These are phyloP conservation scores for Barbarea vulgaris DNA, from an alignment of 345 rosid genomes.

Conservation along the genomic window DNA sequence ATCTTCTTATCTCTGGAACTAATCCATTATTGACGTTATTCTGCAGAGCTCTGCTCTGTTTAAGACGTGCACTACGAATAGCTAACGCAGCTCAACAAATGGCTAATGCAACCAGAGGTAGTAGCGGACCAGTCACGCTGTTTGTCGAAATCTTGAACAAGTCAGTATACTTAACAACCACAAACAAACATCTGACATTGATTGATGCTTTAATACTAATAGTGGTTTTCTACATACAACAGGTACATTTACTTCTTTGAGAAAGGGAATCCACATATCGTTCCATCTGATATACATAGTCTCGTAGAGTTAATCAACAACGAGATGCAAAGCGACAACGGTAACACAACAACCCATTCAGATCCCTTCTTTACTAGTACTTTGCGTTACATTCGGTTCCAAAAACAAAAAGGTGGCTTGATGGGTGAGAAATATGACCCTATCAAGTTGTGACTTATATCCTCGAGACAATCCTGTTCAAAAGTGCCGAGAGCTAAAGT, in stretches of 20 bases:
- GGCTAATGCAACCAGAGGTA: conserved; percentile 72
- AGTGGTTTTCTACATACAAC: neutral
- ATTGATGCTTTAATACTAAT: neutral
- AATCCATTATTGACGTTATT: neutral
- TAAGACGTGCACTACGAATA: conserved; percentile 82
- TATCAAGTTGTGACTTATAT: conserved; percentile 49
- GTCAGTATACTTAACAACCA: conserved; percentile 43
- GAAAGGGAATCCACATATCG: conserved; percentile 75
- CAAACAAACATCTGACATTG: neutral
- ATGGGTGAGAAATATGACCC: conserved; percentile 69
- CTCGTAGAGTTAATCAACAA: conserved; percentile 68
- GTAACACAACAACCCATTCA: conserved; percentile 52
- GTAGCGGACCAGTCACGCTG: conserved; percentile 74
- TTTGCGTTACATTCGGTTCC: conserved; percentile 67
- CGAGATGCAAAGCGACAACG: conserved; percentile 71
- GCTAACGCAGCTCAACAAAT: conserved; percentile 95
- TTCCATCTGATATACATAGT: conserved; percentile 62
- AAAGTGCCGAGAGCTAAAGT: neutral
- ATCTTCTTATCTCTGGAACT: neutral
- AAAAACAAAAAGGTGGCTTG: conserved; percentile 78
- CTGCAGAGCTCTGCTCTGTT: conserved; percentile 78
- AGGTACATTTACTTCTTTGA: conserved; percentile 84
- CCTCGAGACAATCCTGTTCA: neutral
- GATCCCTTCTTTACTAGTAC: conserved; percentile 73
- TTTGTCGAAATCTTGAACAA: conserved; percentile 88